phyloP scores from a whole-genome alignment of 257 asterid species.

The Penstemon barbatus region DNA sequence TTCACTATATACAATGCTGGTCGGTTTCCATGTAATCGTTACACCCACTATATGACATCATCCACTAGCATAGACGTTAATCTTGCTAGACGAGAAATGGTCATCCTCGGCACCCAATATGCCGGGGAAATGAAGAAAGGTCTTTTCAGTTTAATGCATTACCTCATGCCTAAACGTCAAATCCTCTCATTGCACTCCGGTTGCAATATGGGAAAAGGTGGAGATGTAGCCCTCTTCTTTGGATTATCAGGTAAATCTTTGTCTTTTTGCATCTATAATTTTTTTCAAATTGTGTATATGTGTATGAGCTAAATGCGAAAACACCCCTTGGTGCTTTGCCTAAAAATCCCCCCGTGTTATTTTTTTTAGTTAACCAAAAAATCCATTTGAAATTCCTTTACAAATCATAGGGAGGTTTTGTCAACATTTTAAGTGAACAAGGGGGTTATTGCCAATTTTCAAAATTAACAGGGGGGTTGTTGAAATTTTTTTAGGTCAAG shows the following conservation, averaged over 20 bases:
- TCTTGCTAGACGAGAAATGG: slow-evolving; percentile 88
- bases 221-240: slow-evolving; percentile 93
- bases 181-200: slow-evolving; percentile 94
- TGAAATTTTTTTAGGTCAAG: no score
- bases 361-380: no score
- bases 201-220: slow-evolving; percentile 82
- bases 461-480: no score
- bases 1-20: slow-evolving; percentile 98
- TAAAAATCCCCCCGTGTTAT: no score
- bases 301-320: no score
- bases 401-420: no score
- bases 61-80: slow-evolving; percentile 94
- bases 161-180: slow-evolving; percentile 93
- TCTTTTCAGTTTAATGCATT: slow-evolving; percentile 86
- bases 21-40: slow-evolving; percentile 89
- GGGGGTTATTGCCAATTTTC: no score
- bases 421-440: no score
- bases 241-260: slow-evolving; percentile 74
- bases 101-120: slow-evolving; percentile 91
- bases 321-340: no score
- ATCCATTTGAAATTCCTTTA: no score
- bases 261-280: background rate
- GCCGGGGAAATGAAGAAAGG: slow-evolving; percentile 99
- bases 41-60: slow-evolving; percentile 92
- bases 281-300: no score